These are phyloP conservation scores for Clonostachys rhizophaga DNA, from an alignment of 2,329 filamentous ascomycete genomes.

Conservation along the genomic window DNA sequence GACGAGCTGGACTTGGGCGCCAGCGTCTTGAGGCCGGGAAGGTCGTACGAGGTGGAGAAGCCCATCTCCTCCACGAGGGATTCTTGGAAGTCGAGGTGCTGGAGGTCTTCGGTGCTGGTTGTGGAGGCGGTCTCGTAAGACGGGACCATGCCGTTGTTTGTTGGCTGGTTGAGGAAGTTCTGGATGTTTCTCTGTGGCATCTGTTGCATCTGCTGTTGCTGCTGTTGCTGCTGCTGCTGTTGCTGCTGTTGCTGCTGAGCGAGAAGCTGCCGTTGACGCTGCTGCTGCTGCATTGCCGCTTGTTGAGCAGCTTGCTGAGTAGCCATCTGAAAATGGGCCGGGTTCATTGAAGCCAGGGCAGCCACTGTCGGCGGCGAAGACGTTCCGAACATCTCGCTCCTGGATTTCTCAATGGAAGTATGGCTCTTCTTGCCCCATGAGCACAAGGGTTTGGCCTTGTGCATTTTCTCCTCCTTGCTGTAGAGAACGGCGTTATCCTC, in stretches of 20 bases:
- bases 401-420: neutral
- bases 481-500: slow-evolving; percentile 30
- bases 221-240: neutral
- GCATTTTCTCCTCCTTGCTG: slow-evolving; percentile 28
- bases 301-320: slow-evolving; percentile 38
- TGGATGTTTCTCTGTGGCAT: neutral
- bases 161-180: no score
- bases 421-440: neutral
- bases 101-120: neutral
- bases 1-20: slow-evolving; percentile 41
- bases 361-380: neutral
- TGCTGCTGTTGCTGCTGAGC: slow-evolving; percentile 65
- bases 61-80: slow-evolving; percentile 54
- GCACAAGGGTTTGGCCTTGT: slow-evolving; percentile 9
- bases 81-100: slow-evolving; percentile 29
- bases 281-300: slow-evolving; percentile 80
- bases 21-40: slow-evolving; percentile 53
- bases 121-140: neutral
- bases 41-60: slow-evolving; percentile 56
- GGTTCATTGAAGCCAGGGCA: neutral
- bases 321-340: no score
- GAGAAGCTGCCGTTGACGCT: slow-evolving; percentile 67
- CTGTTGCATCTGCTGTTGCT: neutral
- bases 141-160: neutral
- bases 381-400: neutral